Base-by-base conservation (phyloP, 2,329 filamentous ascomycete genomes). In the Aspergillus tubingensis region DNA sequence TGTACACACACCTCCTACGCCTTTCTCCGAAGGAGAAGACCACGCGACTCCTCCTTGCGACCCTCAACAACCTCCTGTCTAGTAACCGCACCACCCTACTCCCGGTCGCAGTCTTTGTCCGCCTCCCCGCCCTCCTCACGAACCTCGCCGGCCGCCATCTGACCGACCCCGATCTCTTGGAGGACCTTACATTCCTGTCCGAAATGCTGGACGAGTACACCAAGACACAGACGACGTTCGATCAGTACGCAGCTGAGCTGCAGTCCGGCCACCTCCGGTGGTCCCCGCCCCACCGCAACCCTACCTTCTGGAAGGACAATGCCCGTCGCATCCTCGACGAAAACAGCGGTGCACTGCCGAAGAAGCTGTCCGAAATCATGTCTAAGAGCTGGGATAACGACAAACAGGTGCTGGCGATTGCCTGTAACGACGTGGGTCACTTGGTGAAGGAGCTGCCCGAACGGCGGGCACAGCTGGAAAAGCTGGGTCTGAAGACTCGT, bases 21-120 rank as follows among this genome's bases (percentile, higher is more conserved):
- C 83, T 96, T 44, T 98, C 95, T 2, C 93, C 94, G 48, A 99
- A 99, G 77, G 95, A 98, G 76, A 99, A 99, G 83, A 98, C 94
- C 1, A 98, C 94, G 0, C 88, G 95, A 30, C 85, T 99, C 57
- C 86, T 97, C 49, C 84, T 98, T 48, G 92, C 92, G 8, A 97
- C 94, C 7, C 85, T 99, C 43, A 86, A 90, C 74, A 98, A 96
- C 78, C 87, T 99, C 48, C 86, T 97, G 39, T 91, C 82, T 77
- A 86, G 79, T 81, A 90, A 84, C 84, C 90, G 74, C 78, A 88
- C 76, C 36, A 83, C 80, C 21, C 81, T 89, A 49, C 88, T 98
- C 58, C 93, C 94, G 7, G 89, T 90, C 2, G 93, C 95, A 1
- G 89, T 95, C 21, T 89, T 96, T 61, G 92, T 91, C 54, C 89